Conservation (phyloP, 805 yeast species). For the Metschnikowia arizonensis region DNA sequence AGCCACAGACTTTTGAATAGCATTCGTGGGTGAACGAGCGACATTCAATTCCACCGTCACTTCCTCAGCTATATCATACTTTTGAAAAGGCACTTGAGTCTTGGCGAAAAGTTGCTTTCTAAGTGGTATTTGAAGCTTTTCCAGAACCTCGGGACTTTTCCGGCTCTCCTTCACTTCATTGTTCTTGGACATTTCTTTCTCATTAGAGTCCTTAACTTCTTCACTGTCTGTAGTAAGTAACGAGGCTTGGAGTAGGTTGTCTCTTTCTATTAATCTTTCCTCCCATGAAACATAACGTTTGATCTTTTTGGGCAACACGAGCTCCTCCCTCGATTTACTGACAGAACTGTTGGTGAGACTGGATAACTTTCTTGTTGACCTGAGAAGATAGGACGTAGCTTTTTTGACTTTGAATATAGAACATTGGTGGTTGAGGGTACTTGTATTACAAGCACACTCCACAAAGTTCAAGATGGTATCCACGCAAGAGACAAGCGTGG, state of each 20-base stretch:
- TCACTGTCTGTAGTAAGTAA: not conserved
- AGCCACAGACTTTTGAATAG: conserved; percentile 7
- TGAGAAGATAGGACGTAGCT: conserved; percentile 53
- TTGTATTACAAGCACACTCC: conserved; percentile 59
- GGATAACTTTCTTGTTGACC: conserved; percentile 54
- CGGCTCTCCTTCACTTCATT: not conserved
- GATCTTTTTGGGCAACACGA: conserved; percentile 28
- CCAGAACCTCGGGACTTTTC: not conserved
- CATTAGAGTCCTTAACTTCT: not conserved
- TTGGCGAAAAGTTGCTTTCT: conserved; percentile 21
- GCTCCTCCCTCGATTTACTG: conserved; percentile 37
- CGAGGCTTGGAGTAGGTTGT: conserved; percentile 14
- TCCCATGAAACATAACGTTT: conserved; percentile 37
- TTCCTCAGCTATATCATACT: conserved; percentile 3
- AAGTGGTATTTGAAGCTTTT: conserved; percentile 22
- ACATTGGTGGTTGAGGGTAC: conserved; percentile 43
- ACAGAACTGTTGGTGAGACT: conserved; percentile 34
- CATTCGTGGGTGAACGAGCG: not conserved
- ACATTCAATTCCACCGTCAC: conserved; percentile 5
- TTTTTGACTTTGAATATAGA: conserved; percentile 57
- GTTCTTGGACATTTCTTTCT: not conserved
- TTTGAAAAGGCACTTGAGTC: conserved; percentile 5
- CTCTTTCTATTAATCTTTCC: conserved; percentile 30
- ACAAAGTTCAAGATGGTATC: conserved; percentile 58
- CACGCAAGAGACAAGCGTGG: conserved; percentile 54